Evolutionary conservation across 169 alveolate genomes (phyloP).

Genomic region (Eimeria necatrix): DNA sequence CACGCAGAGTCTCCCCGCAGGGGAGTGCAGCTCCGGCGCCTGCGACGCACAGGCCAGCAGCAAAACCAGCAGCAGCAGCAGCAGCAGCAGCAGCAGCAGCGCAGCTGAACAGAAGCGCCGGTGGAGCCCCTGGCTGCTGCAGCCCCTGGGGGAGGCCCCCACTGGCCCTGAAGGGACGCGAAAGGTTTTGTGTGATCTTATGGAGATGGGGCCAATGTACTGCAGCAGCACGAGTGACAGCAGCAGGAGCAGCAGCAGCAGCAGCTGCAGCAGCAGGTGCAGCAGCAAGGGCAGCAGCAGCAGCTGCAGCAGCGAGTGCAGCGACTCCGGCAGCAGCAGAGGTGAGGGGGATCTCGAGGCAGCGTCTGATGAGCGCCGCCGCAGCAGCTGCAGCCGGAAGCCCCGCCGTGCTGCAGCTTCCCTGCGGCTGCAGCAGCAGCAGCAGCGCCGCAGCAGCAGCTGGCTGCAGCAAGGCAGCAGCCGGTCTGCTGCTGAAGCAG

Average conservation of each 20-base stretch:
- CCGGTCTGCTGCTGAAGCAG: background rate
- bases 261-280: background rate
- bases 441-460: background rate
- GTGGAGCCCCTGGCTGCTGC: conserved; percentile 30
- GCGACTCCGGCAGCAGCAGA: background rate
- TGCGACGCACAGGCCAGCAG: background rate
- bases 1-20: background rate
- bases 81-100: conserved; percentile 6
- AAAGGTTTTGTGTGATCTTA: background rate
- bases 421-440: background rate
- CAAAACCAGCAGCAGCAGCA: conserved; percentile 3
- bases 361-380: background rate
- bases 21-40: background rate
- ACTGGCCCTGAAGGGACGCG: background rate
- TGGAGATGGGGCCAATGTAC: conserved; percentile 25
- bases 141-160: conserved; percentile 12
- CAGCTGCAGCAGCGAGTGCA: background rate
- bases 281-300: background rate
- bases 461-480: conserved; percentile 33
- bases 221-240: conserved; percentile 3
- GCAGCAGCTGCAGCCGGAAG: conserved; percentile 10
- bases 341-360: background rate
- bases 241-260: background rate
- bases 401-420: background rate
- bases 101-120: background rate